phyloP scores from a whole-genome alignment of 2,329 filamentous ascomycete genomes.

The Aspergillus sp. region DNA sequence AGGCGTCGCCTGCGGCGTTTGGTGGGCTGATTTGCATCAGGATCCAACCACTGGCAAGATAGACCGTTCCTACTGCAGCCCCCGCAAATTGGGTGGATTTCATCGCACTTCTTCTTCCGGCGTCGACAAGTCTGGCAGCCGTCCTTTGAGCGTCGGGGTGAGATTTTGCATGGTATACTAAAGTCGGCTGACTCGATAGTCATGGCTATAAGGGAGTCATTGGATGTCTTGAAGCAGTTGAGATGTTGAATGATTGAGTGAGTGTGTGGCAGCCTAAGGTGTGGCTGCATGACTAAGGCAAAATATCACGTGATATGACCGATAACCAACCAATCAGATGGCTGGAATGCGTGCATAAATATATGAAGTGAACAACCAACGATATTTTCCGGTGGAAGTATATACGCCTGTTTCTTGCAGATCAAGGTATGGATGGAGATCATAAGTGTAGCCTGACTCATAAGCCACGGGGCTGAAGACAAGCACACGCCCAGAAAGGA shows the following conservation, averaged over 20 bases:
- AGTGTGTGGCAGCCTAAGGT: too few species aligned
- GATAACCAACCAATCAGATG: background rate
- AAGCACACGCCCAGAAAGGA: background rate
- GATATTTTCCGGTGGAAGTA: background rate
- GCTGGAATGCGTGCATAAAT: background rate
- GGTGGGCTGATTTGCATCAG: background rate
- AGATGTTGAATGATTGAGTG: background rate
- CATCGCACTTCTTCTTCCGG: constrained; percentile 10
- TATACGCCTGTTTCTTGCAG: background rate
- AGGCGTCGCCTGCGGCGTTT: background rate
- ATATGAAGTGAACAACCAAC: background rate
- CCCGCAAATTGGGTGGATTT: background rate
- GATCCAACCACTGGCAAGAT: background rate
- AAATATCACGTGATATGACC: background rate
- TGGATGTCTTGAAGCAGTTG: background rate
- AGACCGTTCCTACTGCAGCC: constrained; percentile 1
- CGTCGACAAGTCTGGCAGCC: constrained; percentile 3
- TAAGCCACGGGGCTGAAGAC: background rate
- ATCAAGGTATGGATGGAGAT: background rate
- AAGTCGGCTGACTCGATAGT: background rate
- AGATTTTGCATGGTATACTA: background rate
- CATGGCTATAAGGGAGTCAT: background rate
- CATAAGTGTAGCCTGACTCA: background rate
- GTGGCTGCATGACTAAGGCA: background rate
- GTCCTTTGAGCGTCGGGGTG: background rate